Conservation (phyloP, 73 alveolate genomes). For the Vitrella brassicaformis region DNA sequence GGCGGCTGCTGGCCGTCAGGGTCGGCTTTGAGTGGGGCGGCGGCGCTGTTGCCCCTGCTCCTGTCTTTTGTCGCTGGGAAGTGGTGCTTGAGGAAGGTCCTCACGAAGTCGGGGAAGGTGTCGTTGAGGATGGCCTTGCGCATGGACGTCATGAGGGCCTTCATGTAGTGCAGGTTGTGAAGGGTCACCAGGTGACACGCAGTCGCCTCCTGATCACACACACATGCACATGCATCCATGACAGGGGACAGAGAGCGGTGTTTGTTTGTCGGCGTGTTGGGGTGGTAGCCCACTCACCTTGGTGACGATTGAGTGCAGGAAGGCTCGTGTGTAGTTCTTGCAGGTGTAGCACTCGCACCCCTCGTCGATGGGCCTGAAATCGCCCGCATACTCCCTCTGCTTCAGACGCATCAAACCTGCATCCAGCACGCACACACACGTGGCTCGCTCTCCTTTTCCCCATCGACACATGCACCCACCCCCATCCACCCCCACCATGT, state of each 20-base stretch:
- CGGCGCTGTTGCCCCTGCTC: no score
- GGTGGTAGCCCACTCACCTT: conserved; percentile 3
- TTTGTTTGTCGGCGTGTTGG: no score
- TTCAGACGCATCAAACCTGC: neutral
- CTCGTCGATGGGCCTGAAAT: no score
- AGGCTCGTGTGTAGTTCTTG: conserved; percentile 20
- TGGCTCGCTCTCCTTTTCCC: no score
- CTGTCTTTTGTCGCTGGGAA: neutral
- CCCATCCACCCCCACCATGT: neutral
- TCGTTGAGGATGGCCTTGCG: neutral
- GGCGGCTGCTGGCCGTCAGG: no score
- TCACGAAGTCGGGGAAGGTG: neutral
- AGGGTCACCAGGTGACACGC: neutral
- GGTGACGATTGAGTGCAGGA: conserved; percentile 20
- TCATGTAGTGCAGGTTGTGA: neutral
- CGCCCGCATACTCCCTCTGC: neutral
- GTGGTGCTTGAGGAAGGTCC: neutral
- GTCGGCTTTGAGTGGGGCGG: no score
- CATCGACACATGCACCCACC: neutral
- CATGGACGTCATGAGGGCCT: neutral
- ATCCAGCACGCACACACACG: no score
- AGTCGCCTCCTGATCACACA: neutral
- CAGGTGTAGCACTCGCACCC: neutral
- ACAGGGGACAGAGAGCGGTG: no score
- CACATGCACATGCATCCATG: no score